Evolutionary conservation across 2,329 filamentous ascomycete species (phyloP).

Genomic region (Ceratocystis colombiana): DNA sequence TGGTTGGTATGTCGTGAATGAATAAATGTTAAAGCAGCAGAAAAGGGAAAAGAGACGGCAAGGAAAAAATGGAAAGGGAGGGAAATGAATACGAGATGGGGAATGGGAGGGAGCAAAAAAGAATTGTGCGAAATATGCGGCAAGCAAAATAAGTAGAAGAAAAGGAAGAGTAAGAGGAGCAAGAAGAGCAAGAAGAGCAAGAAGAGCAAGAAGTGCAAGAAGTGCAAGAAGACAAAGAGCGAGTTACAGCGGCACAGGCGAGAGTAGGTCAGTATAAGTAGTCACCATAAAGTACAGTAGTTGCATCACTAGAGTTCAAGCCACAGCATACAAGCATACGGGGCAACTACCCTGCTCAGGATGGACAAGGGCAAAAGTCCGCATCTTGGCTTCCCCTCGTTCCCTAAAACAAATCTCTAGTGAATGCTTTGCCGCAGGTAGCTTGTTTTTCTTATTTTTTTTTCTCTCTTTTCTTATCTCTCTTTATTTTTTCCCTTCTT

Average conservation of each 20-base stretch:
- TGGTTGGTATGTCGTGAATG: not conserved
- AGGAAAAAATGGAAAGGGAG: slow-evolving; percentile 4
- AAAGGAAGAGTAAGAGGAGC: too few relatives aligned
- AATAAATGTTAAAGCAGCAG: not conserved
- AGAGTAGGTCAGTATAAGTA: too few relatives aligned
- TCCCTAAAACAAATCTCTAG: not conserved
- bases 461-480: too few relatives aligned
- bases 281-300: too few relatives aligned
- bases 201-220: too few relatives aligned
- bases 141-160: slow-evolving; percentile 13
- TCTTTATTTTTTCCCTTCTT: too few relatives aligned
- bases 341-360: not conserved
- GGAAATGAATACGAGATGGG: slow-evolving; percentile 1
- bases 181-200: not conserved
- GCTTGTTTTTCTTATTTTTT: not conserved
- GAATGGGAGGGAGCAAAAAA: slow-evolving; percentile 11
- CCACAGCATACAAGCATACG: not conserved
- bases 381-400: not conserved
- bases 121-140: slow-evolving; percentile 10
- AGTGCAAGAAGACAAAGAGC: too few relatives aligned
- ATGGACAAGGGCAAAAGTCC: not conserved
- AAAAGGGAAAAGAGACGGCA: not conserved
- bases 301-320: not conserved
- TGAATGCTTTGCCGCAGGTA: not conserved
- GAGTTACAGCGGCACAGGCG: too few relatives aligned